These are phyloP conservation scores for Wallacemonas rigidus DNA, from an alignment of 208 protist species.

Conservation along the genomic window DNA sequence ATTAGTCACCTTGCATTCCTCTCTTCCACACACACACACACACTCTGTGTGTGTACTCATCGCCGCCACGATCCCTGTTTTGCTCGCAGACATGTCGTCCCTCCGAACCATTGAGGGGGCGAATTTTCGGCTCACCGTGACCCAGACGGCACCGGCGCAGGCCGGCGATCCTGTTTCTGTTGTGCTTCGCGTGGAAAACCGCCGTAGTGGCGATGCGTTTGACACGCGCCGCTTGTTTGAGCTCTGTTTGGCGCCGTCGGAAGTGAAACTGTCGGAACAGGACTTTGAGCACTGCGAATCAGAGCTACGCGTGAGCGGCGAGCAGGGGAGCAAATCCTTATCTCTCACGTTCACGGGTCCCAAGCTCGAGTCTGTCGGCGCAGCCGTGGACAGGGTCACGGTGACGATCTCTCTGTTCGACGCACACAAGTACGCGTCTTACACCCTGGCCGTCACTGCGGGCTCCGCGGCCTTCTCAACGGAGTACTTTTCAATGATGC, in stretches of 20 bases:
- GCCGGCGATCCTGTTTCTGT: neutral
- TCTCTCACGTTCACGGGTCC: neutral
- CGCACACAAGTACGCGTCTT: slow-evolving; percentile 9
- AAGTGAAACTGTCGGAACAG: neutral
- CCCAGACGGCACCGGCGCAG: neutral
- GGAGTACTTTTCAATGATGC: slow-evolving; percentile 15
- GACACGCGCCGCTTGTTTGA: slow-evolving; percentile 4
- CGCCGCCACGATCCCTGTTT: neutral
- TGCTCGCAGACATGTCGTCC: neutral
- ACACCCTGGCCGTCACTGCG: neutral
- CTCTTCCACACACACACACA: neutral
- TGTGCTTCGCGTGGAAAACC: slow-evolving; percentile 5
- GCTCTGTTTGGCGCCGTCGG: slow-evolving; percentile 5
- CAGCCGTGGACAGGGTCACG: neutral
- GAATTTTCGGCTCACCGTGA: neutral
- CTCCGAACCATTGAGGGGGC: neutral
- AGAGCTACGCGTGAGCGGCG: neutral
- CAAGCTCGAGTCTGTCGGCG: neutral
- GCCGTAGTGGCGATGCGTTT: neutral
- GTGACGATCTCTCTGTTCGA: neutral
- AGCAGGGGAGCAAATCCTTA: neutral
- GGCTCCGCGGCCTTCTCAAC: neutral
- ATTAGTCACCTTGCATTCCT: too few species aligned
- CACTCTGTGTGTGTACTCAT: neutral
- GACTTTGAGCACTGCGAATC: slow-evolving; percentile 1